Percentiles rank a stretch among this genome's conserved stretches.
Conservation (phyloP, 78 protist genomes). For the Bodo saltans region DNA sequence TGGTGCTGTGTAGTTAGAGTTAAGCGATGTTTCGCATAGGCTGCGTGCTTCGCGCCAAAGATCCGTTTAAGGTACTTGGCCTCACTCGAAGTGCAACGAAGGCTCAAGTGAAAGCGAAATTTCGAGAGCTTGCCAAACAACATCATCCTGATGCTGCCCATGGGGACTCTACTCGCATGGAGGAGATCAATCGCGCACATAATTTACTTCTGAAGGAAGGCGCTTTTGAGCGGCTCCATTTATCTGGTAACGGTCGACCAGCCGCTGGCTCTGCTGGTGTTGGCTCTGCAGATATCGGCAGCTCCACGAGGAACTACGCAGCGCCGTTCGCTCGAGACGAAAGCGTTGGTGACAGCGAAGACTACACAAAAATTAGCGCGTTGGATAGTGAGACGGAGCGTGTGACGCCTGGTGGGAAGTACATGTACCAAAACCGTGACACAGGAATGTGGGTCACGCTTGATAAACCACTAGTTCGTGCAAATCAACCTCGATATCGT, state of each 20-base stretch:
- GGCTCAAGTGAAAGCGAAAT: slow-evolving; percentile 9
- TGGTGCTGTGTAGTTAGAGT: too few species aligned
- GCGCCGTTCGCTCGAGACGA: too few species aligned
- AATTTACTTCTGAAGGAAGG: not conserved
- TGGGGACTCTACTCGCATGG: not conserved
- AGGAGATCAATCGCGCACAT: not conserved
- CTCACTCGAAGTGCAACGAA: not conserved
- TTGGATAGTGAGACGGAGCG: not conserved
- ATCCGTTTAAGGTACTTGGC: slow-evolving; percentile 17
- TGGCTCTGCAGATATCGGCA: too few species aligned
- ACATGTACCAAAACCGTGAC: not conserved
- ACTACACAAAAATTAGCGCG: not conserved
- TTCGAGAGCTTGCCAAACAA: slow-evolving; percentile 13
- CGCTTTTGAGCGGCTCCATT: not conserved
- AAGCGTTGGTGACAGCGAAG: too few species aligned
- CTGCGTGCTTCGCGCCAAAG: too few species aligned
- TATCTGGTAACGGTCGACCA: not conserved
- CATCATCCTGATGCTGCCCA: slow-evolving; percentile 32
- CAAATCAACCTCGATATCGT: not conserved
- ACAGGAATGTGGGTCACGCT: not conserved
- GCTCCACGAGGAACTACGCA: too few species aligned
- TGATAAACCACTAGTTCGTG: not conserved
- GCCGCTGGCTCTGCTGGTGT: not conserved
- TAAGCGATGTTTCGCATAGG: too few species aligned
- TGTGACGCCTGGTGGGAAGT: not conserved